phyloP scores from a whole-genome alignment of 139 green algal genomes.

The Pseudopediastrum boryanum region DNA sequence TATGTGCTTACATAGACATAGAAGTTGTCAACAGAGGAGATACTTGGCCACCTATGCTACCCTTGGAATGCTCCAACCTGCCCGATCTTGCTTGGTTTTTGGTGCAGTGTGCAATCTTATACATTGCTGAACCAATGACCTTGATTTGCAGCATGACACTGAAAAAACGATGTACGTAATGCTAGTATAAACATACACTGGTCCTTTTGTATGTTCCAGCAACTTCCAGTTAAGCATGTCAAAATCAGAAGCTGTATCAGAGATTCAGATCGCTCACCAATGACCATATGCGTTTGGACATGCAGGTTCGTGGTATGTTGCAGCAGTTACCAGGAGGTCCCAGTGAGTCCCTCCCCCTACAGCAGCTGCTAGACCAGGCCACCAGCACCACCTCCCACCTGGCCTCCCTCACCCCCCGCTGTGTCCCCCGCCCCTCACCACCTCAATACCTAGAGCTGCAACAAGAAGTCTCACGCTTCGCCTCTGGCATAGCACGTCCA shows the following conservation, averaged over 20 bases:
- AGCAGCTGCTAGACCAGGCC: conserved; percentile 14
- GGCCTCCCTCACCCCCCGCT: conserved; percentile 51
- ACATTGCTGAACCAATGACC: no score
- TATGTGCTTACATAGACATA: no score
- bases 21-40: no score
- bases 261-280: background rate
- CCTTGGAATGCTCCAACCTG: no score
- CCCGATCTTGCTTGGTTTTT: no score
- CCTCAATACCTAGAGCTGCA: conserved; percentile 72
- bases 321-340: conserved; percentile 65
- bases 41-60: no score
- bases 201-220: no score
- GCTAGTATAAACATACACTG: no score
- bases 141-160: no score
- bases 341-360: conserved; percentile 53
- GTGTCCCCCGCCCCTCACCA: conserved; percentile 75
- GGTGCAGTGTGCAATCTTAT: no score
- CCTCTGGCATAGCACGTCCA: conserved; percentile 30
- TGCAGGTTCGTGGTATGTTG: conserved; percentile 51
- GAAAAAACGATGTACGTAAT: no score
- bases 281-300: background rate
- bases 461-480: conserved; percentile 54
- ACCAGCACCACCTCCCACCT: background rate
- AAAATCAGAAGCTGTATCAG: background rate
- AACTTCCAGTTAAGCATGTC: no score